A percentile compares a stretch with the other conserved stretches of the same genome.
Conservation (phyloP, 352 stramenopile species). For the Thraustochytrium sp. region DNA sequence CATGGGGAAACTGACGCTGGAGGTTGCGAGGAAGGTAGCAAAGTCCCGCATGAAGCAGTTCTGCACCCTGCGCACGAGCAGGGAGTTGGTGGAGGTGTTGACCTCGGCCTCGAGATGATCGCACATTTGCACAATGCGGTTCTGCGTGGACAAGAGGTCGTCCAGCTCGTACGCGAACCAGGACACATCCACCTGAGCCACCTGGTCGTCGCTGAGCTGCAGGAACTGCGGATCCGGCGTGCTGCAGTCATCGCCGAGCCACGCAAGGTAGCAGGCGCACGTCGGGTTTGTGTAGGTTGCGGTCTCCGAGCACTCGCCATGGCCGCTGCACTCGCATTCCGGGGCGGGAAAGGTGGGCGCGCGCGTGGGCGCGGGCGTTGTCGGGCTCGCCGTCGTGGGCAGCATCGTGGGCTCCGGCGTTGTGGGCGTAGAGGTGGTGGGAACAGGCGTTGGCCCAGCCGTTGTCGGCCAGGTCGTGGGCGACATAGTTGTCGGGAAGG, state of each 20-base stretch:
- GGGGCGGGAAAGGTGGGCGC: background rate
- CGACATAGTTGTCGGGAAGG: no score
- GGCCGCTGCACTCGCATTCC: slow-evolving; percentile 4
- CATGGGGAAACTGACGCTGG: background rate
- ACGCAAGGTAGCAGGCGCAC: slow-evolving; percentile 11
- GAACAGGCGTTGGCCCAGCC: background rate
- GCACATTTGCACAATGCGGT: background rate
- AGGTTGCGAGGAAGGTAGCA: background rate
- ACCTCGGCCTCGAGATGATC: background rate
- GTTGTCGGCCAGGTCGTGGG: no score
- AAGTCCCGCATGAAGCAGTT: background rate
- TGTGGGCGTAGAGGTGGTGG: no score
- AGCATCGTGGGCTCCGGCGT: background rate
- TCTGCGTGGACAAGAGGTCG: background rate
- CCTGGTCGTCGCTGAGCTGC: slow-evolving; percentile 4
- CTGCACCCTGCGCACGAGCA: background rate
- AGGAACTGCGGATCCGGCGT: background rate
- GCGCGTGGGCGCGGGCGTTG: background rate
- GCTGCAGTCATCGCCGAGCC: background rate
- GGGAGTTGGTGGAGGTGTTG: background rate
- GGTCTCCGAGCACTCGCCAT: background rate
- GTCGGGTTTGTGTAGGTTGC: background rate
- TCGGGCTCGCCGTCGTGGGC: background rate
- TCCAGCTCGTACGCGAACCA: background rate
- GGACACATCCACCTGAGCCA: background rate